Percentiles rank a stretch among this genome's conserved stretches.
These are phyloP conservation scores for Cercospora sesami DNA, from an alignment of 2,329 filamentous ascomycete genomes.

Conservation along the genomic window DNA sequence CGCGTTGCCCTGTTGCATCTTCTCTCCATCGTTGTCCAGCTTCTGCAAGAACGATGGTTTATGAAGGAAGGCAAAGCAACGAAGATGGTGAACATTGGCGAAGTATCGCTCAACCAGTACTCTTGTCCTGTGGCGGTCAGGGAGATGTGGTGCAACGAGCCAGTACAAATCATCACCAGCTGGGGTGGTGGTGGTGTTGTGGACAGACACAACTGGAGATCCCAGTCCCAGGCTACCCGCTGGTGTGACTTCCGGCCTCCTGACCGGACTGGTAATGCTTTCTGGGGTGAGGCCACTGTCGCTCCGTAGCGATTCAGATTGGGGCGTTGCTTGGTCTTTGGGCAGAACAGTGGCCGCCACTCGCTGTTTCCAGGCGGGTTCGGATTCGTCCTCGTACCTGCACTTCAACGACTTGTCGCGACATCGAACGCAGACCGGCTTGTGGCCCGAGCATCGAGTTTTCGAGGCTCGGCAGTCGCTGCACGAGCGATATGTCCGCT, in stretches of 20 bases:
- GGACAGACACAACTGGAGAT: constrained; percentile 12
- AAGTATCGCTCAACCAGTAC: constrained; percentile 31
- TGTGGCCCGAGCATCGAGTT: constrained; percentile 30
- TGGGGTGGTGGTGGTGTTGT: not conserved
- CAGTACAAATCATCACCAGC: constrained; percentile 24
- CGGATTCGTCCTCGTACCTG: constrained; percentile 28
- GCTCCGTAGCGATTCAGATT: constrained; percentile 10
- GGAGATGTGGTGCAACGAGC: constrained; percentile 22
- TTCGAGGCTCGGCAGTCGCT: constrained; percentile 27
- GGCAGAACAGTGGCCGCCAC: constrained; percentile 18
- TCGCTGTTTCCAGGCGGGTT: constrained; percentile 31
- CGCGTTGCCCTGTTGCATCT: constrained; percentile 28
- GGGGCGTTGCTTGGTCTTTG: constrained; percentile 17
- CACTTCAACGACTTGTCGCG: constrained; percentile 27
- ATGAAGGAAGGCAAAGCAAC: constrained; percentile 32
- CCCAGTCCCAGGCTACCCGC: constrained; percentile 18
- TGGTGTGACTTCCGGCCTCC: constrained; percentile 22
- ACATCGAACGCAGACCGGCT: constrained; percentile 28
- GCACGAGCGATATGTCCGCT: constrained; percentile 30
- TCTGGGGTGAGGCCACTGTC: constrained; percentile 17
- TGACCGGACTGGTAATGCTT: constrained; percentile 18
- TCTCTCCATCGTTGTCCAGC: constrained; percentile 27
- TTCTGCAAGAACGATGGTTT: constrained; percentile 30
- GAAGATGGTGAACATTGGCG: constrained; percentile 29
- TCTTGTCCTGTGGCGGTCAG: constrained; percentile 25